A percentile compares a stretch with the other conserved stretches of the same genome.
phyloP scores from a whole-genome alignment of 164 flowering plant species.

The Hamamelis virginiana region DNA sequence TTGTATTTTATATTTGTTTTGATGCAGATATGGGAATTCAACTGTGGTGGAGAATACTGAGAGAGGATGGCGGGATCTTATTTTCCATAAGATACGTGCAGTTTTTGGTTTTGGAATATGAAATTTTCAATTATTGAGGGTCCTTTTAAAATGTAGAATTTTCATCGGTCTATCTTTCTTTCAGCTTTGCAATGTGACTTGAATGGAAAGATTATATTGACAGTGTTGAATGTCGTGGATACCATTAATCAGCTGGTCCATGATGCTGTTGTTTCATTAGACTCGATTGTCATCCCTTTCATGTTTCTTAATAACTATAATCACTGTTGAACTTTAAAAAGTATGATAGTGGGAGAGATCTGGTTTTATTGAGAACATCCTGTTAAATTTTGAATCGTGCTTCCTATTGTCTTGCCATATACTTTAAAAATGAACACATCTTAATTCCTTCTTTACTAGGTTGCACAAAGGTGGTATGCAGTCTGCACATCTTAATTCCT shows the following conservation, averaged over 20 bases:
- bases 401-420: too few relatives aligned
- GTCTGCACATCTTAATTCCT: too few relatives aligned
- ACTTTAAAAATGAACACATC: too few relatives aligned
- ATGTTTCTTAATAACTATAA: neutral
- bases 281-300: neutral
- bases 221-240: neutral
- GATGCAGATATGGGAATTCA: slow-evolving; percentile 78
- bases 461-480: too few relatives aligned
- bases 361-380: neutral
- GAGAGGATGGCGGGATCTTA: slow-evolving; percentile 90
- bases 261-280: neutral
- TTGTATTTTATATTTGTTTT: slow-evolving; percentile 6
- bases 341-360: neutral
- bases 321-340: neutral
- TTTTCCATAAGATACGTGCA: slow-evolving; percentile 77
- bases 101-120: slow-evolving; percentile 87
- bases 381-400: too few relatives aligned
- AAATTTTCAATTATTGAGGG: slow-evolving; percentile 5
- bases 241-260: neutral
- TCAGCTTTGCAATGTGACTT: neutral
- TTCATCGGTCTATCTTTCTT: neutral
- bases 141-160: slow-evolving; percentile 10
- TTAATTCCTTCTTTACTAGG: too few relatives aligned
- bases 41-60: slow-evolving; percentile 94
- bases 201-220: neutral